Evolutionary conservation across 2,329 filamentous ascomycete genomes (phyloP), one percentile per base, ranked within the genome.

Genomic region (Ascochyta rabiei): DNA sequence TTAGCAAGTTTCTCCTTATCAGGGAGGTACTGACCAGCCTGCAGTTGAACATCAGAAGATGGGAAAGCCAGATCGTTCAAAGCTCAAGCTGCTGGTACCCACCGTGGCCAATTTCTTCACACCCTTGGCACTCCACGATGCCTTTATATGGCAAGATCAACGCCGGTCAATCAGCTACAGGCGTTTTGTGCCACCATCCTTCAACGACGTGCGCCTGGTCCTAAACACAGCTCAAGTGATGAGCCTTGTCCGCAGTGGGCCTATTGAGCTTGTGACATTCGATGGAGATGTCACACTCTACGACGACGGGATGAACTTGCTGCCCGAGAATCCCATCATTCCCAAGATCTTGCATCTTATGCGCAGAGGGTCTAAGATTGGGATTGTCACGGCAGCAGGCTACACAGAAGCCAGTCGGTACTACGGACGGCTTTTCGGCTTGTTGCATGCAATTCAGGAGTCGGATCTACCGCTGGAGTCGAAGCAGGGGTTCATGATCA

Each of bases 281-380:
- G 95, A 99, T 75, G 95, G 95, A 76, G 95, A 99, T 76, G 92
- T 99, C 45, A 99, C 95, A 1, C 82, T 99, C 19, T 99, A 99
- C 74, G 79, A 82, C 41, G 80, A 99, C 69, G 95, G 95, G 12
- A 83, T 91, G 66, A 90, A 86, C 60, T 81, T 99, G 8, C 86
- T 88, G 49, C 81, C 87, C 0, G 81, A 85, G 15, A 96, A 90
- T 72, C 89, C 91, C 0, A 86, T 96, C 15, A 92, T 98, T 48
- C 79, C 79, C 3, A 82, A 84, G 9, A 84, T 88, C 41, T 67
- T 87, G 50, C 86, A 87, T 57, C 86, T 99, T 15, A 84, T 99
- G 64, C 82, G 82, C 41, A 87, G 87, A 62, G 88, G 89, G 56
- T 90, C 93, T 61, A 89, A 89, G 63, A 88, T 99, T 63, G 95